Percentiles rank a stretch among this genome's conserved stretches.
Conservation (phyloP, 306 rosid genomes). For the Cyamopsis tetragonoloba region DNA sequence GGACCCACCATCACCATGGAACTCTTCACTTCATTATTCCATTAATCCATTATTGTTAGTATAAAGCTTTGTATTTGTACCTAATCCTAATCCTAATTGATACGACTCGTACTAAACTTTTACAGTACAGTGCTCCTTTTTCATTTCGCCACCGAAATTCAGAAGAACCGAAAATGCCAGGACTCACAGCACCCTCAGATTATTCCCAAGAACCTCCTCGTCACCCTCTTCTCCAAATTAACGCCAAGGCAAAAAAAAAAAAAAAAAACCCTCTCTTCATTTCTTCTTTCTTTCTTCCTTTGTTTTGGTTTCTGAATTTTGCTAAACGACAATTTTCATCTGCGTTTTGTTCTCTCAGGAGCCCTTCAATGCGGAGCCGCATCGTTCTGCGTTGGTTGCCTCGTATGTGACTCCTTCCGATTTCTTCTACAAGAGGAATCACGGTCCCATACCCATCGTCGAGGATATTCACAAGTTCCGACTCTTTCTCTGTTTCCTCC, state of each 20-base stretch:
- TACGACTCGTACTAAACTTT: too few relatives aligned
- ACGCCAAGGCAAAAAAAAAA: slow-evolving; percentile 39
- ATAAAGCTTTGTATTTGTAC: too few relatives aligned
- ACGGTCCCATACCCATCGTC: slow-evolving; percentile 78
- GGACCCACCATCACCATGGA: too few relatives aligned
- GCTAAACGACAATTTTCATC: slow-evolving; percentile 3
- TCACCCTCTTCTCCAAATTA: slow-evolving; percentile 28
- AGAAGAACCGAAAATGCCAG: slow-evolving; percentile 27
- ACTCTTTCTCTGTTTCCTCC: neutral
- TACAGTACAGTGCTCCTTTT: too few relatives aligned
- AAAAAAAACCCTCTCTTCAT: neutral
- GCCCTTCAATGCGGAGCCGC: slow-evolving; percentile 93
- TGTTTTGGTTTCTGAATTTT: neutral
- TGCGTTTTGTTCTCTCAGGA: slow-evolving; percentile 36
- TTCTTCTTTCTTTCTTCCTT: neutral
- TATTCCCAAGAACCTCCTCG: slow-evolving; percentile 43
- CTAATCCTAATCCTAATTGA: too few relatives aligned
- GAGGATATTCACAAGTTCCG: slow-evolving; percentile 65
- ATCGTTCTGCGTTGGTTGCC: slow-evolving; percentile 50
- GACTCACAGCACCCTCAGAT: slow-evolving; percentile 35
- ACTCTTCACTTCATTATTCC: too few relatives aligned
- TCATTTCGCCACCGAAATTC: neutral
- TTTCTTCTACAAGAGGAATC: slow-evolving; percentile 89
- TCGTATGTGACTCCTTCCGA: slow-evolving; percentile 77
- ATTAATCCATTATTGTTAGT: too few relatives aligned